Evolutionary conservation across 148 eudicot species (phyloP).

Genomic region (Heliamphora exappendiculata): DNA sequence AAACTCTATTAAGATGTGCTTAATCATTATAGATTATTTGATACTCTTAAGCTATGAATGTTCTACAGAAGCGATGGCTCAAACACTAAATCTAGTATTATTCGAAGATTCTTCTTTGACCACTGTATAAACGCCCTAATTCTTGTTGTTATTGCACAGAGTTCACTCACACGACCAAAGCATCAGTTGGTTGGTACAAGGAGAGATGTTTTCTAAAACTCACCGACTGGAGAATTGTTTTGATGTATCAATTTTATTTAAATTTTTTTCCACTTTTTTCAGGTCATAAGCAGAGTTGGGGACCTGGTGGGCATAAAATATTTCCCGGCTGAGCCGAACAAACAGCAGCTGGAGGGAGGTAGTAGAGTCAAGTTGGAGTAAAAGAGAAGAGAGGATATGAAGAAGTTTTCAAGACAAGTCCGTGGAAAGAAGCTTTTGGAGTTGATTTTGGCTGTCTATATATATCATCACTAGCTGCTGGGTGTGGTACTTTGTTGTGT

Average conservation of each 20-base stretch:
- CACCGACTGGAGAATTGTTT: constrained; percentile 3
- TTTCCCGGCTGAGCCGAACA: constrained; percentile 88
- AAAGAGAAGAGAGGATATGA: neutral
- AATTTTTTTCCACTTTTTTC: neutral
- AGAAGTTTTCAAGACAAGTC: neutral
- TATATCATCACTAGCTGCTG: neutral
- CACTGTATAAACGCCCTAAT: neutral
- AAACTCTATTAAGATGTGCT: constrained; percentile 18
- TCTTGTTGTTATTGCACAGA: neutral
- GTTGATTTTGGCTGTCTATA: neutral
- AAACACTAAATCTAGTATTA: neutral
- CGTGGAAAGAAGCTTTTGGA: constrained; percentile 1
- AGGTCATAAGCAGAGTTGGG: constrained; percentile 85
- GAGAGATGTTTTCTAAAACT: neutral
- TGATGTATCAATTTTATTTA: constrained; percentile 39
- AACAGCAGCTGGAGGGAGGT: constrained; percentile 49
- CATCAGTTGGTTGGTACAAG: neutral
- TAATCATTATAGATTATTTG: too few species aligned
- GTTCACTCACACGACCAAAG: too few species aligned
- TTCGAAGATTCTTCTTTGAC: neutral
- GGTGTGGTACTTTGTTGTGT: neutral
- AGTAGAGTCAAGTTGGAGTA: constrained; percentile 46
- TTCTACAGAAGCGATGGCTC: neutral
- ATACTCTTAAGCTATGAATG: neutral
- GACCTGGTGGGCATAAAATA: constrained; percentile 90